Conservation (phyloP, 129 eudicot genomes). For the Heracleum sosnowskyi region DNA sequence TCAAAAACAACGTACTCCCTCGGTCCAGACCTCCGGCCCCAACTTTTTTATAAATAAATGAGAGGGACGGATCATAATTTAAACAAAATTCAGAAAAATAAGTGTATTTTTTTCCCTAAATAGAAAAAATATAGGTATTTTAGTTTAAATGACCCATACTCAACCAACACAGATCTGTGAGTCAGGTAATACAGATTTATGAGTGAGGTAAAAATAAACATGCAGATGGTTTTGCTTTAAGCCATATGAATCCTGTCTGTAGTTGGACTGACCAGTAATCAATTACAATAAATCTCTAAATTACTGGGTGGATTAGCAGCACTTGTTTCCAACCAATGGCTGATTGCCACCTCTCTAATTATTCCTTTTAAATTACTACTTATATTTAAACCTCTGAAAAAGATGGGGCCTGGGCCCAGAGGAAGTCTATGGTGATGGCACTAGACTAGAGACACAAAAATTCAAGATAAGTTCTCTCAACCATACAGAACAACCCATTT, state of each 20-base stretch:
- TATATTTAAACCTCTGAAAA: background rate
- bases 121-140: too few species aligned
- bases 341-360: background rate
- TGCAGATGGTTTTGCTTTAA: background rate
- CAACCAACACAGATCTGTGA: too few species aligned
- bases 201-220: background rate
- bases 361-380: background rate
- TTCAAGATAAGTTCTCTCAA: background rate
- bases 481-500: background rate
- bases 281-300: background rate
- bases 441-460: background rate
- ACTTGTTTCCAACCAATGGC: background rate
- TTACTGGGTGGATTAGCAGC: background rate
- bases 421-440: background rate
- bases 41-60: too few species aligned
- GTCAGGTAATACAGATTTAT: too few species aligned
- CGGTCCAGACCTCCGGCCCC: too few species aligned
- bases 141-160: too few species aligned
- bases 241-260: conserved; percentile 1
- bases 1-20: too few species aligned
- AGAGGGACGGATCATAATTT: too few species aligned
- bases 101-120: too few species aligned
- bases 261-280: background rate
- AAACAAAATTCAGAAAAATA: too few species aligned
- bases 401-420: background rate